These are phyloP conservation scores for Albatrellus ellisii DNA, from an alignment of 768 basidiomycete species.

Conservation along the genomic window DNA sequence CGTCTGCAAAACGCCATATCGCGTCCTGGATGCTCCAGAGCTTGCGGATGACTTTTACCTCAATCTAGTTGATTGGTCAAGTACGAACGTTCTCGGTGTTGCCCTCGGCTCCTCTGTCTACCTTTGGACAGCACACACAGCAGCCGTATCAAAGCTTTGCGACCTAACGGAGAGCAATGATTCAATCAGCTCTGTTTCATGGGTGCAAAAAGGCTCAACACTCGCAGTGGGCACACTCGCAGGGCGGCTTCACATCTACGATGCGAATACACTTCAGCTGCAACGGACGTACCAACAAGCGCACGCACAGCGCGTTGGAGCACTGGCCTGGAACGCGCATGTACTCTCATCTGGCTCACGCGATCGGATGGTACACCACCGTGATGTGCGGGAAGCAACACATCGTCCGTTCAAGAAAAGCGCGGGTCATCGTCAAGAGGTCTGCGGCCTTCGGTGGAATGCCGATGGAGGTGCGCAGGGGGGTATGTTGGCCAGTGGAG, in stretches of 20 bases:
- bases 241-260: slow-evolving; percentile 87
- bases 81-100: slow-evolving; percentile 89
- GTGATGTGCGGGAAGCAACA: slow-evolving; percentile 72
- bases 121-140: slow-evolving; percentile 93
- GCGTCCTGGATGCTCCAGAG: slow-evolving; percentile 94
- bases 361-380: slow-evolving; percentile 82
- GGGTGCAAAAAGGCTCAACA: slow-evolving; percentile 88
- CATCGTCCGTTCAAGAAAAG: slow-evolving; percentile 56
- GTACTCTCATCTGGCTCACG: slow-evolving; percentile 85
- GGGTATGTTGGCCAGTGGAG: slow-evolving; percentile 78
- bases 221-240: slow-evolving; percentile 89
- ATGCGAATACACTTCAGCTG: slow-evolving; percentile 62
- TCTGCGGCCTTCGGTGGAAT: slow-evolving; percentile 94
- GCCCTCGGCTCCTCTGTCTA: slow-evolving; percentile 90
- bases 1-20: slow-evolving; percentile 91
- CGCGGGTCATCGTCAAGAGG: slow-evolving; percentile 79
- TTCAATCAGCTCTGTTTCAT: slow-evolving; percentile 77
- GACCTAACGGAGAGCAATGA: slow-evolving; percentile 57
- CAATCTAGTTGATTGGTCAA: slow-evolving; percentile 95
- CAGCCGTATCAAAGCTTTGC: slow-evolving; percentile 83
- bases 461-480: slow-evolving; percentile 30
- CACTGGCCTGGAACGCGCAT: slow-evolving; percentile 86
- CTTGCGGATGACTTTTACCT: slow-evolving; percentile 98
- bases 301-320: slow-evolving; percentile 83
- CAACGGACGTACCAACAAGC: slow-evolving; percentile 77